A percentile compares a stretch with the other conserved stretches of the same genome.
These are phyloP conservation scores for Boletellus deceptivus DNA, from an alignment of 1,284 basidiomycete species.

Conservation along the genomic window DNA sequence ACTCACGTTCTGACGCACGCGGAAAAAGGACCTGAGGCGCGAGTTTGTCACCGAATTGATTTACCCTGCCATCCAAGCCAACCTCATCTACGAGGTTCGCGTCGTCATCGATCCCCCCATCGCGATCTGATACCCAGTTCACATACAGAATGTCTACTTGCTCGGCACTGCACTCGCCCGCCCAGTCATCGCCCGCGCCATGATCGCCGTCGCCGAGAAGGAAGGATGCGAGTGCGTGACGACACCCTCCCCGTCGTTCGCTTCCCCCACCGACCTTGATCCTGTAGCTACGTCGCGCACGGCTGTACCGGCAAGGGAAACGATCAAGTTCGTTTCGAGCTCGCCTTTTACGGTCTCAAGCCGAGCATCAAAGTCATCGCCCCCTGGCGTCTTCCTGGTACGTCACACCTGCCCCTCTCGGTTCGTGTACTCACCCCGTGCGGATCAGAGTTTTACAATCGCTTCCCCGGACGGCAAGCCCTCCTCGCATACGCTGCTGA, in stretches of 20 bases:
- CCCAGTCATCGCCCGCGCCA: slow-evolving; percentile 97
- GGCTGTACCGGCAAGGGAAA: slow-evolving; percentile 99
- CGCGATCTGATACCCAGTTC: slow-evolving; percentile 8
- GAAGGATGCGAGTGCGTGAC: slow-evolving; percentile 87
- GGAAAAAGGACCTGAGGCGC: slow-evolving; percentile 81
- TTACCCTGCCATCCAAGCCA: slow-evolving; percentile 97
- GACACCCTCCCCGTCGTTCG: not conserved
- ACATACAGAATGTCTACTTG: slow-evolving; percentile 85
- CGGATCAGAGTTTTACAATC: slow-evolving; percentile 88
- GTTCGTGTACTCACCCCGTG: not conserved
- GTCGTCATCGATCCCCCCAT: not conserved
- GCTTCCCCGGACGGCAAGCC: slow-evolving; percentile 93
- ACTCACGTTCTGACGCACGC: not conserved
- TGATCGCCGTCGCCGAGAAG: slow-evolving; percentile 91
- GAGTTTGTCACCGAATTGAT: slow-evolving; percentile 98
- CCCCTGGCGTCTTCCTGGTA: slow-evolving; percentile 94
- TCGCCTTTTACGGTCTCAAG: slow-evolving; percentile 98
- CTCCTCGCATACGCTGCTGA: slow-evolving; percentile 89
- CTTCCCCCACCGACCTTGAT: slow-evolving; percentile 2
- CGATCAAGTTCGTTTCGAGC: slow-evolving; percentile 99
- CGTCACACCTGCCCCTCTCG: not conserved
- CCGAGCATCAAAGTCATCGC: slow-evolving; percentile 99
- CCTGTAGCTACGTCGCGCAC: slow-evolving; percentile 85
- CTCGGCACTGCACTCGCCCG: slow-evolving; percentile 97
- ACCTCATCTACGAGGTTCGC: slow-evolving; percentile 94